Conservation (phyloP, 305 asterid genomes). For the Coffea humblotiana region DNA sequence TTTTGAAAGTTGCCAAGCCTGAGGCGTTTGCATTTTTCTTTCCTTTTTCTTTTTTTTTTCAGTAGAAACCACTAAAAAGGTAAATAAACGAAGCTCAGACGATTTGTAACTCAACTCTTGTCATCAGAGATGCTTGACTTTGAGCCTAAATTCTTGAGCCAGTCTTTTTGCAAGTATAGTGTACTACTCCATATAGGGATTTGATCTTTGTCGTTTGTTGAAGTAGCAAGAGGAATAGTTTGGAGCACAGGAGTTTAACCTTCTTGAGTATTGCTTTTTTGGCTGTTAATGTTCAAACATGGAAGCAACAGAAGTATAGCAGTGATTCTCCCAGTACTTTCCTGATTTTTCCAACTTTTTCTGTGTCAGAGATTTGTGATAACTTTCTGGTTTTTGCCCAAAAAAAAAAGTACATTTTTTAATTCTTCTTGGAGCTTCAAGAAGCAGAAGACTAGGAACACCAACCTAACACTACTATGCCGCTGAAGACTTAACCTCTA, state of each 20-base stretch:
- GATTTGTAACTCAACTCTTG: neutral
- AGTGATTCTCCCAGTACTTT: constrained; percentile 13
- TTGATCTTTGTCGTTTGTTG: neutral
- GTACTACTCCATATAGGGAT: neutral
- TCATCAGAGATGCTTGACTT: neutral
- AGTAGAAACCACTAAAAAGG: no score
- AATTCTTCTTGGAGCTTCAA: constrained; percentile 32
- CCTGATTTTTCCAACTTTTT: constrained; percentile 14
- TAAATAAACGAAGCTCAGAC: neutral
- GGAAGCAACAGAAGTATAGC: constrained; percentile 73
- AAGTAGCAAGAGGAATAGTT: neutral
- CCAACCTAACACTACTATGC: neutral
- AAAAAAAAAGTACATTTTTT: constrained; percentile 8
- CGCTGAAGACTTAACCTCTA: neutral
- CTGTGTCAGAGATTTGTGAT: constrained; percentile 19
- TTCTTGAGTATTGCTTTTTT: constrained; percentile 24
- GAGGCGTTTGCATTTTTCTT: neutral
- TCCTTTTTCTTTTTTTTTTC: no score
- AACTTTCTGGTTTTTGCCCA: neutral
- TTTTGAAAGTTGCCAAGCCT: neutral
- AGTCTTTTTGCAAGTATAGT: neutral
- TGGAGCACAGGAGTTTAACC: constrained; percentile 12
- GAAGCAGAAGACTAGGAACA: neutral
- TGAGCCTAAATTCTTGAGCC: neutral
- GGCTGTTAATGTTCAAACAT: constrained; percentile 31